Conservation (phyloP, 257 asterid genomes). For the Gardenia jasminoides region DNA sequence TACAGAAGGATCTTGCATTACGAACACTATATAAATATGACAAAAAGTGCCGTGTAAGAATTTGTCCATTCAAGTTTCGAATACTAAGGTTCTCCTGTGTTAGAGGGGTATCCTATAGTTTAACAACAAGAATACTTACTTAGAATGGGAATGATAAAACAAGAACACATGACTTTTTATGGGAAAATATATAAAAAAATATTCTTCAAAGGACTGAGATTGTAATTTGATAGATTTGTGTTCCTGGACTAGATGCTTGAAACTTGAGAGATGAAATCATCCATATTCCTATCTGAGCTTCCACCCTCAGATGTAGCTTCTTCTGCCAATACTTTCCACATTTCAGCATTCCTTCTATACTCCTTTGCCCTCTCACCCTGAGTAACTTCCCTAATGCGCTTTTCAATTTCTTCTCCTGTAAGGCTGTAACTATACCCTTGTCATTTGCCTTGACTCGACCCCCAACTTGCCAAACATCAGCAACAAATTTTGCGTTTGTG, state of each 20-base stretch:
- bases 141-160: no score
- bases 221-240: no score
- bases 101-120: no score
- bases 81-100: no score
- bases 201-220: no score
- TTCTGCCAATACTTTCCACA: conserved; percentile 16
- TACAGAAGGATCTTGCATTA: no score
- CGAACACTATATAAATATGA: no score
- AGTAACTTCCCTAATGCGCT: conserved; percentile 13
- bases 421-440: conserved; percentile 17
- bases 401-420: conserved; percentile 24
- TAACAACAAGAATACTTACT: no score
- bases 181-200: no score
- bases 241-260: background rate
- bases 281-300: conserved; percentile 30
- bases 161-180: no score
- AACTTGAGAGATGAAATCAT: conserved; percentile 31
- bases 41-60: no score
- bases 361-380: conserved; percentile 15
- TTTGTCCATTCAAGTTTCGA: no score
- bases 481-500: conserved; percentile 29
- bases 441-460: conserved; percentile 5
- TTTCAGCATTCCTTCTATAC: conserved; percentile 7
- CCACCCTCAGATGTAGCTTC: conserved; percentile 38
- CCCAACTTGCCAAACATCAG: conserved; percentile 29